Percentiles rank a stretch among this genome's conserved stretches.
Evolutionary conservation across 2,329 filamentous ascomycete genomes (phyloP).

Genomic region (Didymella lethalis): DNA sequence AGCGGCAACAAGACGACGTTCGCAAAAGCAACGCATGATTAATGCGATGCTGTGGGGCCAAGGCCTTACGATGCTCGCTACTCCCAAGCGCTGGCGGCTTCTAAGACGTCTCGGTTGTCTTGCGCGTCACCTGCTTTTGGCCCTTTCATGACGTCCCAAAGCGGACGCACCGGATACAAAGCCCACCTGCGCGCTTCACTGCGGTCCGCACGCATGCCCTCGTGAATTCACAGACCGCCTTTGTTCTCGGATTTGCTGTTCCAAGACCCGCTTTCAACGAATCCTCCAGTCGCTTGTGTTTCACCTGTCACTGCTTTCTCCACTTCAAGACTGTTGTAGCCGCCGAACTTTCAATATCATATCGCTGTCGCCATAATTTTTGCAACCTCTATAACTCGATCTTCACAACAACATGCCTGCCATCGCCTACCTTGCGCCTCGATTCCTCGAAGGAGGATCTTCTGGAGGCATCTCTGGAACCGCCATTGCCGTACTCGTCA

Average conservation of each 20-base stretch:
- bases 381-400: not conserved
- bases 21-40: constrained; percentile 21
- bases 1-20: constrained; percentile 8
- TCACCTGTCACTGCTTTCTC: constrained; percentile 18
- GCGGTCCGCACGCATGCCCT: constrained; percentile 21
- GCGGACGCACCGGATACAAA: constrained; percentile 33
- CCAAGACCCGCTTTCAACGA: constrained; percentile 23
- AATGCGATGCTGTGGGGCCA: constrained; percentile 12
- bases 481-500: constrained; percentile 36
- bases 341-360: constrained; percentile 13
- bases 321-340: constrained; percentile 18
- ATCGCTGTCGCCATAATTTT: not conserved
- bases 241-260: constrained; percentile 19
- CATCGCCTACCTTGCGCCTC: constrained; percentile 25
- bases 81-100: constrained; percentile 27
- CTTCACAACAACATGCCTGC: constrained; percentile 27
- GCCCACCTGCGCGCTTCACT: constrained; percentile 27
- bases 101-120: constrained; percentile 18
- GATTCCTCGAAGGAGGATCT: constrained; percentile 22
- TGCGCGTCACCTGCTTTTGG: constrained; percentile 26
- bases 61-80: constrained; percentile 13
- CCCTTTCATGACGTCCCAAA: constrained; percentile 29
- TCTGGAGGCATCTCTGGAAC: constrained; percentile 27
- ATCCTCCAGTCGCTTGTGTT: constrained; percentile 23
- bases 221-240: constrained; percentile 25